Evolutionary conservation across 495 filamentous ascomycete genomes (phyloP).

Genomic region (Baudoinia panamericana): DNA sequence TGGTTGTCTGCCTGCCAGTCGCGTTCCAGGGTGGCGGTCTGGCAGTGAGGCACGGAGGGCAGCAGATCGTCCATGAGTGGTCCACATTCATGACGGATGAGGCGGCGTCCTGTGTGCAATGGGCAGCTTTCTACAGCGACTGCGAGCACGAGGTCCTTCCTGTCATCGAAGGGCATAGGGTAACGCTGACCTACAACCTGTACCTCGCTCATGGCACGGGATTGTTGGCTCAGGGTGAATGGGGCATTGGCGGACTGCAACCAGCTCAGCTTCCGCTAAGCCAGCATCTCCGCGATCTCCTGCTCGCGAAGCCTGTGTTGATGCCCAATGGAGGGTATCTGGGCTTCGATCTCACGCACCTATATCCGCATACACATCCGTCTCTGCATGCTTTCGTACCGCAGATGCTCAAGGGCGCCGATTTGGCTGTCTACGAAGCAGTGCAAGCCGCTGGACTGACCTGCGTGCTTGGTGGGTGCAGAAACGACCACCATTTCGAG

Average conservation of each 20-base stretch:
- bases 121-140: constrained; percentile 51
- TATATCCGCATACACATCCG: constrained; percentile 7
- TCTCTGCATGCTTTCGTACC: constrained; percentile 1
- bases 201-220: constrained; percentile 26
- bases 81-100: not conserved
- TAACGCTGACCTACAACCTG: constrained; percentile 50
- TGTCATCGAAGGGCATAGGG: constrained; percentile 38
- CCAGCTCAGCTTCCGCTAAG: constrained; percentile 6
- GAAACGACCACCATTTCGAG: not conserved
- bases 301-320: constrained; percentile 5
- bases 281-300: not conserved
- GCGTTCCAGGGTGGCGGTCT: constrained; percentile 34
- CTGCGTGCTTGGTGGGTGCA: not conserved
- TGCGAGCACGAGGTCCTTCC: constrained; percentile 47
- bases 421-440: constrained; percentile 12
- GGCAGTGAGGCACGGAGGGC: constrained; percentile 26
- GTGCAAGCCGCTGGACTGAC: constrained; percentile 4
- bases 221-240: not conserved
- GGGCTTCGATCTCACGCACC: constrained; percentile 9
- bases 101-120: constrained; percentile 31
- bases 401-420: constrained; percentile 13
- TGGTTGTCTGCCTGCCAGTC: constrained; percentile 43
- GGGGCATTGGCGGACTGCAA: constrained; percentile 1
- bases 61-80: constrained; percentile 37
- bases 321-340: constrained; percentile 8